A percentile compares a stretch with the other conserved stretches of the same genome.
These are phyloP conservation scores for Stylonectria norvegica DNA, from an alignment of 2,329 filamentous ascomycete species.

Conservation along the genomic window DNA sequence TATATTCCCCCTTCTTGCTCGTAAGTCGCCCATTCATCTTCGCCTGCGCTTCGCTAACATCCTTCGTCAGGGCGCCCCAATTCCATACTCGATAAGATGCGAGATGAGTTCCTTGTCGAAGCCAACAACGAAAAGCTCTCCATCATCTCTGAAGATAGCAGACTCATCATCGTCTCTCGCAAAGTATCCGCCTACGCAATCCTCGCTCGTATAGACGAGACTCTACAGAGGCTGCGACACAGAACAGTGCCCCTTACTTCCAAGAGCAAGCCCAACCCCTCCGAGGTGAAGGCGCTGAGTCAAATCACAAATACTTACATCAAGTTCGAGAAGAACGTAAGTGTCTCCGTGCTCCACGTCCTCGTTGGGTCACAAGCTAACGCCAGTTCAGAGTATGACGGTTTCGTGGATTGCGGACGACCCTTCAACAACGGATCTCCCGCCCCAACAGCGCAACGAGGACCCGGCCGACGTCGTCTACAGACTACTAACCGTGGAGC, in stretches of 20 bases:
- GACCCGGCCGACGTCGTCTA: conserved; percentile 42
- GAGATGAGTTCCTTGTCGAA: conserved; percentile 30
- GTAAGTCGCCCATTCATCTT: conserved; percentile 39
- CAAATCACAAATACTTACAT: conserved; percentile 34
- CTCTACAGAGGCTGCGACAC: conserved; percentile 25
- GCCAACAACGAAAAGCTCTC: conserved; percentile 31
- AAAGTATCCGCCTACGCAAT: conserved; percentile 30
- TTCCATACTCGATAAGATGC: conserved; percentile 27
- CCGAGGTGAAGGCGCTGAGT: conserved; percentile 29
- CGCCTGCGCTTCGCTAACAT: conserved; percentile 4
- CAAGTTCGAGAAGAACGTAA: conserved; percentile 20
- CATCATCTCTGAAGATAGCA: conserved; percentile 14
- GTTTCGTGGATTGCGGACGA: conserved; percentile 43
- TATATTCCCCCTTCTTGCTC: conserved; percentile 44
- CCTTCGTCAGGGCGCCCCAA: conserved; percentile 12
- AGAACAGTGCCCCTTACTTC: conserved; percentile 24
- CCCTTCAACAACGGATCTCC: neutral
- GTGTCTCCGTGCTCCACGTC: neutral
- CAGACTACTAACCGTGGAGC: conserved; percentile 41
- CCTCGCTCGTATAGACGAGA: conserved; percentile 35
- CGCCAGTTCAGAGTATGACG: conserved; percentile 24
- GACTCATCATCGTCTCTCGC: conserved; percentile 30
- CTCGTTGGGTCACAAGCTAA: conserved; percentile 9
- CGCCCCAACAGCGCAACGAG: conserved; percentile 29
- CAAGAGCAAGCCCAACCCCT: conserved; percentile 15